phyloP scores from a whole-genome alignment of 192 early-diverging fungal species.

The Endogone sp. region DNA sequence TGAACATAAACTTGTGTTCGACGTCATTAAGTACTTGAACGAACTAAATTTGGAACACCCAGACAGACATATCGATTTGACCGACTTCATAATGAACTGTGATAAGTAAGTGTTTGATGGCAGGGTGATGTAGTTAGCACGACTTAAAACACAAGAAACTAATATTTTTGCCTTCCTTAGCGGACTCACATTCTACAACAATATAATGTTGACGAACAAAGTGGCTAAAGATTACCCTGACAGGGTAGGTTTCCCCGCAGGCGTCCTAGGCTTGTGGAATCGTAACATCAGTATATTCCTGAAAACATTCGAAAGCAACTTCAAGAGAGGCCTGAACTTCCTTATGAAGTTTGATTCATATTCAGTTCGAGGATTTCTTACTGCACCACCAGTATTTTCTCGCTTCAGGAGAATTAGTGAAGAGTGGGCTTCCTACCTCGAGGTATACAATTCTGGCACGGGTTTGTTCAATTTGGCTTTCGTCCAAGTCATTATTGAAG shows the following conservation, averaged over 20 bases:
- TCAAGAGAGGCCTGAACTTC: neutral
- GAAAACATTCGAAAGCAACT: too few species aligned
- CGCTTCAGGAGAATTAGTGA: neutral
- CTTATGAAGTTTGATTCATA: neutral
- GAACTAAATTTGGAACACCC: constrained; percentile 1
- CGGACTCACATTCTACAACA: too few species aligned
- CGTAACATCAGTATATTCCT: too few species aligned
- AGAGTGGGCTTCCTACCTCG: neutral
- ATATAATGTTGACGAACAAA: too few species aligned
- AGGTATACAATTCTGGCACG: neutral
- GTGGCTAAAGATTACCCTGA: too few species aligned
- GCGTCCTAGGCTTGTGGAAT: too few species aligned
- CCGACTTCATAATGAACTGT: constrained; percentile 5
- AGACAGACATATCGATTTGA: constrained; percentile 7
- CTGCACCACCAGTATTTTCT: too few species aligned
- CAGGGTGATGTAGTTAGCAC: too few species aligned
- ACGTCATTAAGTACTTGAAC: constrained; percentile 21
- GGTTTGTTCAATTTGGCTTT: constrained; percentile 1
- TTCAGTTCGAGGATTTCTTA: too few species aligned
- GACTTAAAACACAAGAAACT: too few species aligned
- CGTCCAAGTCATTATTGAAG: neutral
- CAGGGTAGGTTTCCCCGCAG: too few species aligned
- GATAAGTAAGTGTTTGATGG: constrained; percentile 16
- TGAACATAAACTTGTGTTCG: constrained; percentile 27
- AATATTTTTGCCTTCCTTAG: too few species aligned